Evolutionary conservation across 73 alveolate species (phyloP).

Genomic region (Paramecium octaurelia): DNA sequence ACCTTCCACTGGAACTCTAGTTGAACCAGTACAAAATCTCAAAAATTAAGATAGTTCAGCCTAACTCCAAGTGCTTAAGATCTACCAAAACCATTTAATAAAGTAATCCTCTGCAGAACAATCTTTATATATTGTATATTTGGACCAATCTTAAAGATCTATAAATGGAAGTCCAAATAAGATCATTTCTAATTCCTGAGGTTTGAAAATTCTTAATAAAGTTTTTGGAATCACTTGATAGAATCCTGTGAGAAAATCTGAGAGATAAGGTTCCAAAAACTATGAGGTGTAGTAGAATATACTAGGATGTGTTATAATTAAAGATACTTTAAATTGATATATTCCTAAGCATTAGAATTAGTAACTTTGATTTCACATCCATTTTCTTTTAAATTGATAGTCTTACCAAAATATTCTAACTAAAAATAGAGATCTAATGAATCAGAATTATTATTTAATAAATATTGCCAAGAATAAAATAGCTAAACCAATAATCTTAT

Average conservation of each 20-base stretch:
- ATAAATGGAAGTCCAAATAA: constrained; percentile 89
- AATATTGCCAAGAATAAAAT: constrained; percentile 43
- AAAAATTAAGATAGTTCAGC: constrained; percentile 81
- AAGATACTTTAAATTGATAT: constrained; percentile 3
- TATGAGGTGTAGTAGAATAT: constrained; percentile 61
- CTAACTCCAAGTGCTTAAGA: constrained; percentile 73
- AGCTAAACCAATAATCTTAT: not conserved
- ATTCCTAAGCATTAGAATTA: not conserved
- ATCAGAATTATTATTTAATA: constrained; percentile 2
- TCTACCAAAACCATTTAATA: constrained; percentile 84
- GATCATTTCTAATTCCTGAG: constrained; percentile 86
- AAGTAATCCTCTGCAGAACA: constrained; percentile 69
- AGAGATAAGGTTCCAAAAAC: constrained; percentile 46
- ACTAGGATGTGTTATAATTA: not conserved
- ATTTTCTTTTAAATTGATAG: constrained; percentile 67
- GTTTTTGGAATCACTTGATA: constrained; percentile 79
- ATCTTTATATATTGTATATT: constrained; percentile 81
- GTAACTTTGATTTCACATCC: constrained; percentile 65
- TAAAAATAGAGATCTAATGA: constrained; percentile 46
- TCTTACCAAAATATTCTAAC: constrained; percentile 59
- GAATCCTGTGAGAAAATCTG: constrained; percentile 81
- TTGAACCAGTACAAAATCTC: constrained; percentile 93
- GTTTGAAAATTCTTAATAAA: constrained; percentile 71
- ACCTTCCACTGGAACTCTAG: constrained; percentile 95
- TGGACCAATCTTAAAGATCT: constrained; percentile 90